phyloP scores from a whole-genome alignment of 345 rosid species.

The Arabis hirsuta region DNA sequence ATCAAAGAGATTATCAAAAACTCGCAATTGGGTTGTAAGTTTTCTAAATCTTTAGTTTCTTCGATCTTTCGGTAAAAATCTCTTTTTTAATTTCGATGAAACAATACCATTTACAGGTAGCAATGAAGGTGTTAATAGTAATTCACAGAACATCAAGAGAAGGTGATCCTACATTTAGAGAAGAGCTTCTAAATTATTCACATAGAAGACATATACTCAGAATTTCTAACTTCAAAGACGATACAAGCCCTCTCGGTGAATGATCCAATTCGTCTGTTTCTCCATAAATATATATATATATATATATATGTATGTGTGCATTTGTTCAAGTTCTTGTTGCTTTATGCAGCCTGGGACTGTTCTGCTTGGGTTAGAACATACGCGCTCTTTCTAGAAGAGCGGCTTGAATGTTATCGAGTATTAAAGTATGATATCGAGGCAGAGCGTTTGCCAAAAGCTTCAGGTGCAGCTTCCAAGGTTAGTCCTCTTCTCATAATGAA shows the following conservation, averaged over 20 bases:
- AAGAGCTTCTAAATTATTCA: conserved; percentile 80
- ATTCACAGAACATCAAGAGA: conserved; percentile 95
- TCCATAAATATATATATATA: not conserved
- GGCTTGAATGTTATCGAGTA: conserved; percentile 82
- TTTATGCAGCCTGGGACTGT: conserved; percentile 90
- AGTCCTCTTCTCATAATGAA: conserved; percentile 18
- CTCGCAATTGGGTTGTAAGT: conserved; percentile 81
- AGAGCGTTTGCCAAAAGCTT: conserved; percentile 70
- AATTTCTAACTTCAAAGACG: conserved; percentile 93
- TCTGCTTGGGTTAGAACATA: conserved; percentile 95
- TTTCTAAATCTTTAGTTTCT: not conserved
- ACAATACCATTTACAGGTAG: conserved; percentile 58
- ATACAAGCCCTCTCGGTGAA: conserved; percentile 84
- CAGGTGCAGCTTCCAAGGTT: conserved; percentile 67
- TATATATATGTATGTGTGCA: not conserved
- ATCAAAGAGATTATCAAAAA: conserved; percentile 83
- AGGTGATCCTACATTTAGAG: conserved; percentile 92
- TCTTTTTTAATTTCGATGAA: too few relatives aligned
- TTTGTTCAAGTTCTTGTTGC: not conserved
- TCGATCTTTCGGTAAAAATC: too few relatives aligned
- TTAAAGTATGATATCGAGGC: conserved; percentile 87
- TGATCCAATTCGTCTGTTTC: not conserved
- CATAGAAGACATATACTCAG: conserved; percentile 81
- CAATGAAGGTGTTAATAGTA: conserved; percentile 88
- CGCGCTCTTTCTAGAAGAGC: conserved; percentile 86